Evolutionary conservation across 768 basidiomycete species (phyloP).

Genomic region (Clitopilus passeckerianus): DNA sequence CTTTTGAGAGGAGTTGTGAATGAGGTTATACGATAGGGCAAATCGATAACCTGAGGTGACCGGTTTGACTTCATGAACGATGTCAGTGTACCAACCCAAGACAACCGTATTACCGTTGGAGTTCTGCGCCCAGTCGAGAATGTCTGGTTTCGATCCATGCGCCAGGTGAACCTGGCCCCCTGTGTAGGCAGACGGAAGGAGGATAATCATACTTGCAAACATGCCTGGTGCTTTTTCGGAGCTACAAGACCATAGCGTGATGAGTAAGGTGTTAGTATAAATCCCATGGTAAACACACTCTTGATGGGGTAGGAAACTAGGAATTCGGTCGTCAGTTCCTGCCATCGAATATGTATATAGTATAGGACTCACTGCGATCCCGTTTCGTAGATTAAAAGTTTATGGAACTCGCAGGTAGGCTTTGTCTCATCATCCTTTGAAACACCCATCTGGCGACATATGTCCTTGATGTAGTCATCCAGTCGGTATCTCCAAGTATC

Average conservation of each 20-base stretch:
- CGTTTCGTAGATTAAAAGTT: conserved; percentile 38
- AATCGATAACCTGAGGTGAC: conserved; percentile 37
- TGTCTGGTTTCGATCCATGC: background rate
- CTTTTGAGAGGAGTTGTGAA: conserved; percentile 11
- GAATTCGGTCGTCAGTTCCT: background rate
- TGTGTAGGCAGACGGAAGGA: conserved; percentile 37
- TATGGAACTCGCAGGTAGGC: conserved; percentile 34
- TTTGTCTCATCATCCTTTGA: conserved; percentile 1
- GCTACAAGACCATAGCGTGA: conserved; percentile 13
- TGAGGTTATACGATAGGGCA: conserved; percentile 39
- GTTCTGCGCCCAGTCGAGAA: background rate
- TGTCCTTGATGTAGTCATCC: background rate
- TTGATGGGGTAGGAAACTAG: background rate
- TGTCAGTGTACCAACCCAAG: conserved; percentile 33
- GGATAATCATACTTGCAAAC: conserved; percentile 44
- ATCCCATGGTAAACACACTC: background rate
- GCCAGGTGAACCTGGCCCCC: conserved; percentile 37
- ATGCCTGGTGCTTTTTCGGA: conserved; percentile 39
- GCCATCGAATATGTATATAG: background rate
- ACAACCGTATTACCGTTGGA: conserved; percentile 12
- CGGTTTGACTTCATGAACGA: conserved; percentile 38
- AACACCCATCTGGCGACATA: background rate
- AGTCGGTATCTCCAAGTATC: conserved; percentile 18
- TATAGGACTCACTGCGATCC: conserved; percentile 39
- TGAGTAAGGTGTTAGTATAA: background rate